These are phyloP conservation scores for Arachis hypogaea DNA, from an alignment of 306 rosid genomes.

Conservation along the genomic window DNA sequence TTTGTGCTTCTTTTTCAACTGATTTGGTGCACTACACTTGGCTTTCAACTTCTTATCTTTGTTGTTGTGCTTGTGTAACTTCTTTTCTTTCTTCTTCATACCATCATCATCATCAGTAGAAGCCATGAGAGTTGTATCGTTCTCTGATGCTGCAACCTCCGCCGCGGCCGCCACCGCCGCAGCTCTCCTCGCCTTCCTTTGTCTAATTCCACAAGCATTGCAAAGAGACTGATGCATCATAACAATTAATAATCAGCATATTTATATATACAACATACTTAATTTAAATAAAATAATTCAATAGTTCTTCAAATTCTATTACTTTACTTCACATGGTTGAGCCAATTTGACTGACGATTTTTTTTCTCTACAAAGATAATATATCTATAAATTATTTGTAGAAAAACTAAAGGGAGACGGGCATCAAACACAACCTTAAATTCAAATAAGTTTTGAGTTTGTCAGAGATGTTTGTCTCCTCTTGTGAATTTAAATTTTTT, in stretches of 20 bases:
- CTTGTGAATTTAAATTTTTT: no score
- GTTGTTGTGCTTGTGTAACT: constrained; percentile 43
- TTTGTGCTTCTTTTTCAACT: constrained; percentile 55
- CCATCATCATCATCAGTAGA: neutral
- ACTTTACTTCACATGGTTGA: neutral
- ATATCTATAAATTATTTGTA: no score
- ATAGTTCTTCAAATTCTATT: constrained; percentile 1
- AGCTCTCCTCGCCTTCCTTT: constrained; percentile 87
- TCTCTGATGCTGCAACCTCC: constrained; percentile 41
- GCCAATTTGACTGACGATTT: no score
- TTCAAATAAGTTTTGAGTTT: no score
- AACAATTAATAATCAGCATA: neutral
- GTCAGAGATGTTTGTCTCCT: no score
- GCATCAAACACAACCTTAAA: no score
- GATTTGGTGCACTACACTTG: constrained; percentile 20
- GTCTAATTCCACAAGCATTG: constrained; percentile 93
- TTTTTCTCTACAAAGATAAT: no score
- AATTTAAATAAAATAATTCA: neutral
- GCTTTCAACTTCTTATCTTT: constrained; percentile 45
- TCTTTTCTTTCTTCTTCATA: constrained; percentile 34
- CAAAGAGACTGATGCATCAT: constrained; percentile 66
- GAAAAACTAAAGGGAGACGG: no score
- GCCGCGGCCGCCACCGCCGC: constrained; percentile 57
- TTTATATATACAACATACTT: neutral
- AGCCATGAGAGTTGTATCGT: constrained; percentile 33